phyloP scores from a whole-genome alignment of 306 rosid genomes.

The Erythrophleum fordii region DNA sequence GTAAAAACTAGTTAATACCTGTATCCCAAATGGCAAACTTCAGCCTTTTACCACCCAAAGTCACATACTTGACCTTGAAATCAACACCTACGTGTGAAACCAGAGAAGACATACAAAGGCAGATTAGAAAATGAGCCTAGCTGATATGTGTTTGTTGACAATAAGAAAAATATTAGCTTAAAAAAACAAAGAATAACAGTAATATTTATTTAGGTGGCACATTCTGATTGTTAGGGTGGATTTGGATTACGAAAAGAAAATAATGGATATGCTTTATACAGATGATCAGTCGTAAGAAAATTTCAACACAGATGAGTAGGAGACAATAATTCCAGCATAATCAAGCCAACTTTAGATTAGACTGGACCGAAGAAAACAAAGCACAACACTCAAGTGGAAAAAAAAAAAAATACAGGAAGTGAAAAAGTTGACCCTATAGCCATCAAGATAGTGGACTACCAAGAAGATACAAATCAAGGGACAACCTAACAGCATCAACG shows the following conservation, averaged over 20 bases:
- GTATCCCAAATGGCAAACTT: conserved; percentile 94
- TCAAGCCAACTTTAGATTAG: no score
- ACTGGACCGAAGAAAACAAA: background rate
- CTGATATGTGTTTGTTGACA: background rate
- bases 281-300: no score
- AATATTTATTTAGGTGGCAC: no score
- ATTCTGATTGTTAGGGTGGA: no score
- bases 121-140: background rate
- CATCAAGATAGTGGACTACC: background rate
- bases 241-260: no score
- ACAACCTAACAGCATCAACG: background rate
- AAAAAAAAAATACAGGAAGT: background rate
- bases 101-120: conserved; percentile 1
- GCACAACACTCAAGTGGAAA: background rate
- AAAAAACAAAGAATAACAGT: no score
- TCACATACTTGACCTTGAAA: conserved; percentile 76
- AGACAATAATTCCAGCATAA: no score
- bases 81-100: conserved; percentile 66
- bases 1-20: conserved; percentile 46
- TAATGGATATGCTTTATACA: no score
- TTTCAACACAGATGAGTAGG: no score
- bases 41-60: conserved; percentile 64
- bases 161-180: no score
- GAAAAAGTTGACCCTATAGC: background rate
- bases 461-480: background rate